phyloP scores from a whole-genome alignment of 1,139 yeast genomes.

The Kluyveromyces sp. region DNA sequence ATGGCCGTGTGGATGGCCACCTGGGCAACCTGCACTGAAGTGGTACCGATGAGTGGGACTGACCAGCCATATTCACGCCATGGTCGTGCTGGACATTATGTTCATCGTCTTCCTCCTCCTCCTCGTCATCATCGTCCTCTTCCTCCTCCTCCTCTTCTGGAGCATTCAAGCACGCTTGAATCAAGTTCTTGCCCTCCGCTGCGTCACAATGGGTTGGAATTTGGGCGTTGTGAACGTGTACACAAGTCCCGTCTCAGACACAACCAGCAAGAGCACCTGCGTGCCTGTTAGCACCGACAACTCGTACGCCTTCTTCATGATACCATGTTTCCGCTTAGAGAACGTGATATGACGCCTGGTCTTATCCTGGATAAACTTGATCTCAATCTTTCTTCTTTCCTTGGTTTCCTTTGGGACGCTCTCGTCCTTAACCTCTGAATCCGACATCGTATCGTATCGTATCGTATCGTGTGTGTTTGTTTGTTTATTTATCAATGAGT shows the following conservation, averaged over 20 bases:
- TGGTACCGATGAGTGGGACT: conserved; percentile 4
- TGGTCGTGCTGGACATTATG: conserved; percentile 8
- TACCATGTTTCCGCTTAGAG: conserved; percentile 96
- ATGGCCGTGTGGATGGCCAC: conserved; percentile 2
- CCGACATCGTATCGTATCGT: conserved; percentile 5
- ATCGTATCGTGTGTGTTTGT: background rate
- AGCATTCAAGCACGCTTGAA: conserved; percentile 94
- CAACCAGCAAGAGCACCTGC: conserved; percentile 87
- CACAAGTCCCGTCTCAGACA: conserved; percentile 93
- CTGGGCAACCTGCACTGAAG: conserved; percentile 1
- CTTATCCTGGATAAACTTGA: conserved; percentile 93
- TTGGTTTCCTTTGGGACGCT: conserved; percentile 13
- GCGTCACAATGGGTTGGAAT: conserved; percentile 93
- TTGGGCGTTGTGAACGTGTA: conserved; percentile 98
- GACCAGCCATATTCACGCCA: conserved; percentile 5
- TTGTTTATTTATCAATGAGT: background rate
- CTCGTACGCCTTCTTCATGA: conserved; percentile 97
- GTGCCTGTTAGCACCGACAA: conserved; percentile 93
- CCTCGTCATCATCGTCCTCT: conserved; percentile 52
- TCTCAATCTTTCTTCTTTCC: conserved; percentile 94
- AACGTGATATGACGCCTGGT: conserved; percentile 96
- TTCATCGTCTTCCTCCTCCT: conserved; percentile 14
- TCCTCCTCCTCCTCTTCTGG: conserved; percentile 52
- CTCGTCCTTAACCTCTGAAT: conserved; percentile 6
- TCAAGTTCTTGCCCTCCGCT: conserved; percentile 91